These are phyloP conservation scores for Beauveria sp. DNA, from an alignment of 2,329 filamentous ascomycete species.

Conservation along the genomic window DNA sequence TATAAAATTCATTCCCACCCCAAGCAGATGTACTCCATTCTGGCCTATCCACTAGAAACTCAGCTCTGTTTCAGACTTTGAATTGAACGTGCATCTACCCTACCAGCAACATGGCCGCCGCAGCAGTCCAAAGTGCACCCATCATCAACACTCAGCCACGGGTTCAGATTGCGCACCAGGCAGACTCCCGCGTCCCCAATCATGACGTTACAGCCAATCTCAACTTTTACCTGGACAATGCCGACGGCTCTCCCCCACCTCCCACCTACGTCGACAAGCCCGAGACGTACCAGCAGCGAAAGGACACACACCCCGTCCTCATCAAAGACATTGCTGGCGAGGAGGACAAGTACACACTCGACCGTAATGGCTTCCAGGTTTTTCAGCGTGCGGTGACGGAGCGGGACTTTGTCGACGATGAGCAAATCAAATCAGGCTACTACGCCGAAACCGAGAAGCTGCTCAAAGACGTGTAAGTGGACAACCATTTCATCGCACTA, in stretches of 20 bases:
- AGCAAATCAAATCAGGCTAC: constrained; percentile 55
- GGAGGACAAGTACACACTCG: constrained; percentile 29
- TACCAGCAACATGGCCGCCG: constrained; percentile 17
- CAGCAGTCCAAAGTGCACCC: constrained; percentile 16
- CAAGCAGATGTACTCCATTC: background rate
- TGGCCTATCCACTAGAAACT: too few relatives aligned
- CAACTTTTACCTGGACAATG: constrained; percentile 33
- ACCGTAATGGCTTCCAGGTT: constrained; percentile 31
- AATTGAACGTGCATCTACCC: background rate
- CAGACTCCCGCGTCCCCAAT: constrained; percentile 7
- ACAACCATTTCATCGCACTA: background rate
- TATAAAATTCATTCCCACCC: background rate
- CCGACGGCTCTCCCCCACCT: constrained; percentile 32
- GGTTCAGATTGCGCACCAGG: constrained; percentile 5
- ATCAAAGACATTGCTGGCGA: constrained; percentile 29
- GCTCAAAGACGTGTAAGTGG: constrained; percentile 47
- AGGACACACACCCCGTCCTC: constrained; percentile 20
- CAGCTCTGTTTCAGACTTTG: too few relatives aligned
- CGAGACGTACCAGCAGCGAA: constrained; percentile 26
- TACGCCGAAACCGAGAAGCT: constrained; percentile 66
- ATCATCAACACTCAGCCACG: constrained; percentile 6
- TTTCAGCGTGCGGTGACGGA: constrained; percentile 23
- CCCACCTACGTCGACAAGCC: constrained; percentile 27
- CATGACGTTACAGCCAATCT: constrained; percentile 27
- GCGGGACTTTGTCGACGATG: constrained; percentile 43